Evolutionary conservation across 1,284 basidiomycete species (phyloP).

Genomic region (Puccinia coronata): DNA sequence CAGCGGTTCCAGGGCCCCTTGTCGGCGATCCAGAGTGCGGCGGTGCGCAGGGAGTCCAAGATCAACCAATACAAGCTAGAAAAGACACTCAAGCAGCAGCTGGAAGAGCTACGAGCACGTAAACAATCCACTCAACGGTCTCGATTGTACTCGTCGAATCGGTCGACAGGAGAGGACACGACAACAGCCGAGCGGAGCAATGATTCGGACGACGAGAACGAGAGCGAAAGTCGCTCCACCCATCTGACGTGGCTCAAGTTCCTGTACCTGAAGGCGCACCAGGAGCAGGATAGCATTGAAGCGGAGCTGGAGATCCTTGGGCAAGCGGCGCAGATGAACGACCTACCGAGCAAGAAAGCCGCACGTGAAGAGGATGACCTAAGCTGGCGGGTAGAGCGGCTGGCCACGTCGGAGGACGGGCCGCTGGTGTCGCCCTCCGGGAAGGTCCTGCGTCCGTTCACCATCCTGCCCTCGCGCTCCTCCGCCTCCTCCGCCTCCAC

Average conservation of each 20-base stretch:
- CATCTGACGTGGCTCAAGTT: conserved; percentile 72
- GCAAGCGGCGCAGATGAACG: conserved; percentile 55
- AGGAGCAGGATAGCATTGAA: conserved; percentile 69
- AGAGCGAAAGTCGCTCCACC: conserved; percentile 69
- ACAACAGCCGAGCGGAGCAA: conserved; percentile 57
- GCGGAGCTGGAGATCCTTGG: conserved; percentile 74
- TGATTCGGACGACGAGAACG: conserved; percentile 65
- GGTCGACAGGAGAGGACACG: neutral
- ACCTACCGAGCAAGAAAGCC: conserved; percentile 50
- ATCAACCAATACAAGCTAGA: conserved; percentile 82
- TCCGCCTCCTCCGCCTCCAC: conserved; percentile 44
- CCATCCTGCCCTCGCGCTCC: conserved; percentile 74
- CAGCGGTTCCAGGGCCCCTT: conserved; percentile 66
- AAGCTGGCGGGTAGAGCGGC: conserved; percentile 75
- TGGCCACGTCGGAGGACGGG: conserved; percentile 50
- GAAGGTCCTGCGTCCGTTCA: conserved; percentile 72
- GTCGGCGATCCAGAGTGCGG: conserved; percentile 66
- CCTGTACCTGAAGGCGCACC: conserved; percentile 70
- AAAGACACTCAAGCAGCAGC: conserved; percentile 71
- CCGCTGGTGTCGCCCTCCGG: conserved; percentile 50
- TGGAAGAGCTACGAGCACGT: conserved; percentile 61
- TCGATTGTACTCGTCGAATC: neutral
- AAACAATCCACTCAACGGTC: neutral
- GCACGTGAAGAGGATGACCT: conserved; percentile 60
- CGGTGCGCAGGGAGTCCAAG: conserved; percentile 75